A percentile compares a stretch with the other conserved stretches of the same genome.
phyloP scores from a whole-genome alignment of 129 eudicot species.

The Artemisia tridentata region DNA sequence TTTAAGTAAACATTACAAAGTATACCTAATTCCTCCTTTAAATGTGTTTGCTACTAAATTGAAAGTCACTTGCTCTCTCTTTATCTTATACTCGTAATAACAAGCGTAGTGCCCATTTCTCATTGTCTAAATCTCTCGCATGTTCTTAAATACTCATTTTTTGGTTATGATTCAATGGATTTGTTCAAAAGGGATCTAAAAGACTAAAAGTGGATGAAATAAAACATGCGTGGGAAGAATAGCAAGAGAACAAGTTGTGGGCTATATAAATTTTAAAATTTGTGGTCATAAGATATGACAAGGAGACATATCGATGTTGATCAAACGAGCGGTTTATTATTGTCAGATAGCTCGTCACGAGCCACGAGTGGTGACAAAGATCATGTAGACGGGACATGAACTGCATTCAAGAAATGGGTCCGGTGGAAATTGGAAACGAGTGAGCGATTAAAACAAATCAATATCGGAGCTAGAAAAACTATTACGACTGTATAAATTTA shows the following conservation, averaged over 20 bases:
- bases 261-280: conserved; percentile 10
- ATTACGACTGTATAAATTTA: too few relatives aligned
- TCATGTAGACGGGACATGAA: not conserved
- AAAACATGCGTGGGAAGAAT: not conserved
- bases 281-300: conserved; percentile 23
- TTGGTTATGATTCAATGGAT: conserved; percentile 27
- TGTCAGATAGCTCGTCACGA: conserved; percentile 15
- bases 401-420: conserved; percentile 9
- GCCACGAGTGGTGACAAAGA: not conserved
- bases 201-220: not conserved
- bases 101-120: conserved; percentile 29
- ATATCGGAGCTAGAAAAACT: not conserved
- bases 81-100: conserved; percentile 13
- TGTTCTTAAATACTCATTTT: conserved; percentile 14
- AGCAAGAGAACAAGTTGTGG: conserved; percentile 24
- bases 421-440: conserved; percentile 13
- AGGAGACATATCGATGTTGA: not conserved
- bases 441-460: not conserved
- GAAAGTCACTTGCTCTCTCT: conserved; percentile 5
- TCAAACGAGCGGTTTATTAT: not conserved
- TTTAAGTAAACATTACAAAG: conserved; percentile 24
- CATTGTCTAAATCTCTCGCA: conserved; percentile 11
- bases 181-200: conserved; percentile 11
- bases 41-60: conserved; percentile 24
- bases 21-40: conserved; percentile 7